Evolutionary conservation across 306 rosid genomes (phyloP).

Genomic region (Herpetospermum pedunculosum): DNA sequence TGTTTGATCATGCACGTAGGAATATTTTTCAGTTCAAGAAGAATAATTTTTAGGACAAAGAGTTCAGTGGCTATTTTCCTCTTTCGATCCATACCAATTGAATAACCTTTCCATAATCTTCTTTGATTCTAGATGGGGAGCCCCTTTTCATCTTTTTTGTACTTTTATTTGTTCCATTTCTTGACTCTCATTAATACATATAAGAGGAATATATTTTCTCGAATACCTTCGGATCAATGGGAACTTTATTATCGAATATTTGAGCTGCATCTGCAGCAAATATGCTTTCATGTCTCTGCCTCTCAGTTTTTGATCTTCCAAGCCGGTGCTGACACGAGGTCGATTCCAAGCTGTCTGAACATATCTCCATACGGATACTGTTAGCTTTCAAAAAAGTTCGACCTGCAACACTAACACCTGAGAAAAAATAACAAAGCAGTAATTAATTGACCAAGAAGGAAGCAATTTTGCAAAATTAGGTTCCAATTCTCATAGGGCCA

Average conservation of each 20-base stretch:
- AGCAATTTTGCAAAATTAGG: background rate
- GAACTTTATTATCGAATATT: conserved; percentile 47
- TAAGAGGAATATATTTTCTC: background rate
- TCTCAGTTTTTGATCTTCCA: conserved; percentile 70
- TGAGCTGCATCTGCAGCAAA: conserved; percentile 65
- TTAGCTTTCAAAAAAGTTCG: conserved; percentile 30
- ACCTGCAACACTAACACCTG: conserved; percentile 40
- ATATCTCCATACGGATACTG: conserved; percentile 35
- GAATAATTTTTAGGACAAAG: background rate
- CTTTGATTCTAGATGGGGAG: background rate
- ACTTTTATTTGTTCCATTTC: background rate
- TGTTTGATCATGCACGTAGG: background rate
- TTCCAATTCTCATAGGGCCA: background rate
- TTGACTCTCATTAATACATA: background rate
- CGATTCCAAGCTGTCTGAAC: conserved; percentile 26
- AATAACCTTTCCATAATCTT: background rate
- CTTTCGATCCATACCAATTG: background rate
- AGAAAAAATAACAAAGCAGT: background rate
- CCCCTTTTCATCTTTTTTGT: background rate
- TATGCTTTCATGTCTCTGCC: conserved; percentile 30
- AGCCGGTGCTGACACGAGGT: conserved; percentile 33
- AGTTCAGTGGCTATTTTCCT: background rate
- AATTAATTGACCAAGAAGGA: background rate
- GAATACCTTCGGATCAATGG: conserved; percentile 59
- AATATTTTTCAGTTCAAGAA: background rate